phyloP scores from a whole-genome alignment of 78 protist species.

The Protostelium mycophagum region DNA sequence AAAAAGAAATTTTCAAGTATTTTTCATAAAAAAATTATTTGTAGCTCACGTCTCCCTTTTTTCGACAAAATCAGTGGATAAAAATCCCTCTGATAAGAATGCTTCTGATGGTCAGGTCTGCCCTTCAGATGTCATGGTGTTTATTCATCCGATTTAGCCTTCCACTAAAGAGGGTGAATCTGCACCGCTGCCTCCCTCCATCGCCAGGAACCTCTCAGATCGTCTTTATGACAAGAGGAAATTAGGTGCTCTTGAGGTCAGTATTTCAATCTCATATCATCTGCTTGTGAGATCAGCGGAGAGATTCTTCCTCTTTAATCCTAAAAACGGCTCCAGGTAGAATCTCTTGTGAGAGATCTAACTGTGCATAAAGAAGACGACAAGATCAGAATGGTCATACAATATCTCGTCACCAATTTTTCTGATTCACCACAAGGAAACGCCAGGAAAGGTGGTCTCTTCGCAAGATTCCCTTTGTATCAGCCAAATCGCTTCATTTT shows the following conservation, averaged over 20 bases:
- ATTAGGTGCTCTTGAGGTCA: constrained; percentile 79
- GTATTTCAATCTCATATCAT: neutral
- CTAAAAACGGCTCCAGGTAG: constrained; percentile 20
- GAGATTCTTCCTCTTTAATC: neutral
- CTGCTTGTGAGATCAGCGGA: neutral
- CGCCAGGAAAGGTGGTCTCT: constrained; percentile 20
- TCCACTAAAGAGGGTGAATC: neutral
- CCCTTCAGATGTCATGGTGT: too few species aligned
- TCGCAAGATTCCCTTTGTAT: neutral
- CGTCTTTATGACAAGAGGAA: constrained; percentile 83
- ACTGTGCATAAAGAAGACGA: constrained; percentile 4
- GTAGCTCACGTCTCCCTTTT: too few species aligned
- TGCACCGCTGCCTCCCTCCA: constrained; percentile 34
- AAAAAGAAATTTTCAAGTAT: too few species aligned
- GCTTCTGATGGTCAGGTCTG: too few species aligned
- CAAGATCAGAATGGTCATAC: constrained; percentile 25
- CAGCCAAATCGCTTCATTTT: neutral
- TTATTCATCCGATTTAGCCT: too few species aligned
- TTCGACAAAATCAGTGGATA: too few species aligned
- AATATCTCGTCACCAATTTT: constrained; percentile 21
- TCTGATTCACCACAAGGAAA: constrained; percentile 49
- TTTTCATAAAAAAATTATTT: too few species aligned
- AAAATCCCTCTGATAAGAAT: too few species aligned
- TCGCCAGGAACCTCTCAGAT: constrained; percentile 57
- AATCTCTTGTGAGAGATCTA: constrained; percentile 55